These are phyloP conservation scores for Graphilbum ipis-grandicollis DNA, from an alignment of 2,329 filamentous ascomycete species.

Conservation along the genomic window DNA sequence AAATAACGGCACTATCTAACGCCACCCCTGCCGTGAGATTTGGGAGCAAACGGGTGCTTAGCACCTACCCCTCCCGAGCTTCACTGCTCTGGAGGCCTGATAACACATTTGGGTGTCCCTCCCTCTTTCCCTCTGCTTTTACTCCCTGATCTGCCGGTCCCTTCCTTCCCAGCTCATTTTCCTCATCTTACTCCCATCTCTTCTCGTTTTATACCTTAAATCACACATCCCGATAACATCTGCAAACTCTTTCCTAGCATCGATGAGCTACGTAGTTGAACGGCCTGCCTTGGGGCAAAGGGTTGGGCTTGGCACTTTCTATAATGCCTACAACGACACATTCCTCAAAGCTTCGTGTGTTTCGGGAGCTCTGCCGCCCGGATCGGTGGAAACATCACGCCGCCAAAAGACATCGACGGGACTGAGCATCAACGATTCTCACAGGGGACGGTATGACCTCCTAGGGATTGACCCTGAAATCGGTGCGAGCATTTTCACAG, in stretches of 20 bases:
- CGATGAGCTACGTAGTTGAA: not conserved
- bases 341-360: constrained; percentile 3
- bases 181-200: no score
- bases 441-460: not conserved
- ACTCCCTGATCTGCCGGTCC: no score
- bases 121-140: no score
- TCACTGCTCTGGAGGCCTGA: no score
- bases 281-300: constrained; percentile 5
- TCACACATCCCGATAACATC: constrained; percentile 1
- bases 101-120: no score
- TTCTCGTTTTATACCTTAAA: not conserved
- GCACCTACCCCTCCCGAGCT: no score
- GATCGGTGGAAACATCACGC: not conserved
- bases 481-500: constrained; percentile 1
- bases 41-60: no score
- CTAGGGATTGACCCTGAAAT: not conserved
- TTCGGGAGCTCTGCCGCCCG: not conserved
- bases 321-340: constrained; percentile 5
- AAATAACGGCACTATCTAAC: no score
- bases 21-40: no score
- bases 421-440: not conserved
- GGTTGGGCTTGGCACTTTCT: constrained; percentile 2
- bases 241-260: no score
- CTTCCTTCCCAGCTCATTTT: no score
- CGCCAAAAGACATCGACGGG: not conserved